A percentile compares a stretch with the other conserved stretches of the same genome.
phyloP scores from a whole-genome alignment of 208 protist genomes.

The Leishmania gerbilli region DNA sequence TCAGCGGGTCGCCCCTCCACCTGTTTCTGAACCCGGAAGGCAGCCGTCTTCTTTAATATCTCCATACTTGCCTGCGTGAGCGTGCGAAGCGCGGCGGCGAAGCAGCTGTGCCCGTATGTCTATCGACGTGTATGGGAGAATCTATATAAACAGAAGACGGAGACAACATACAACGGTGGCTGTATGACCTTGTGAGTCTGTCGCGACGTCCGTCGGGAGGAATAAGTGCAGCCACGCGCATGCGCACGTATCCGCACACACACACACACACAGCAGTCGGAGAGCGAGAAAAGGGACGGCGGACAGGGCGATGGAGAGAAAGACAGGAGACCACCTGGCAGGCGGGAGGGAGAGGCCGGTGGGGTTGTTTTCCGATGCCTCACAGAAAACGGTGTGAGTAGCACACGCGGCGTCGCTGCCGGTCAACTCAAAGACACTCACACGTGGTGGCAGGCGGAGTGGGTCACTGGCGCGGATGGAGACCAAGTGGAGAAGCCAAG shows the following conservation, averaged over 20 bases:
- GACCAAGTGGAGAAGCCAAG: not conserved
- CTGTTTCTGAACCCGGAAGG: conserved; percentile 71
- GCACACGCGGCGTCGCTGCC: not conserved
- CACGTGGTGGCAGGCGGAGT: not conserved
- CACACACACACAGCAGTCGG: not conserved
- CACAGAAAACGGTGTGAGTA: not conserved
- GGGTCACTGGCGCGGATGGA: not conserved
- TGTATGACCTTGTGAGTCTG: not conserved
- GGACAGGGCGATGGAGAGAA: not conserved
- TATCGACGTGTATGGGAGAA: not conserved
- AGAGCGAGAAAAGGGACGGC: not conserved
- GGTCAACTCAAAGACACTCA: not conserved
- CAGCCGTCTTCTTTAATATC: conserved; percentile 67
- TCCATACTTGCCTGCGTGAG: conserved; percentile 46
- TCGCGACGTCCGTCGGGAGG: not conserved
- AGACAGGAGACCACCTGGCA: not conserved
- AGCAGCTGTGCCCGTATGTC: not conserved
- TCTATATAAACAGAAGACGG: not conserved
- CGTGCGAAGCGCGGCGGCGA: not conserved
- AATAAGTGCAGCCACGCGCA: not conserved
- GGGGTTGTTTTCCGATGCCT: not conserved
- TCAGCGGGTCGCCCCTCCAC: conserved; percentile 45
- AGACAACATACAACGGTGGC: not conserved
- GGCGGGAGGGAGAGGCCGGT: not conserved
- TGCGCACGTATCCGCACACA: not conserved